Percentiles rank a stretch among this genome's conserved stretches.
These are phyloP conservation scores for Penicillium paradoxum DNA, from an alignment of 495 filamentous ascomycete genomes.

Conservation along the genomic window DNA sequence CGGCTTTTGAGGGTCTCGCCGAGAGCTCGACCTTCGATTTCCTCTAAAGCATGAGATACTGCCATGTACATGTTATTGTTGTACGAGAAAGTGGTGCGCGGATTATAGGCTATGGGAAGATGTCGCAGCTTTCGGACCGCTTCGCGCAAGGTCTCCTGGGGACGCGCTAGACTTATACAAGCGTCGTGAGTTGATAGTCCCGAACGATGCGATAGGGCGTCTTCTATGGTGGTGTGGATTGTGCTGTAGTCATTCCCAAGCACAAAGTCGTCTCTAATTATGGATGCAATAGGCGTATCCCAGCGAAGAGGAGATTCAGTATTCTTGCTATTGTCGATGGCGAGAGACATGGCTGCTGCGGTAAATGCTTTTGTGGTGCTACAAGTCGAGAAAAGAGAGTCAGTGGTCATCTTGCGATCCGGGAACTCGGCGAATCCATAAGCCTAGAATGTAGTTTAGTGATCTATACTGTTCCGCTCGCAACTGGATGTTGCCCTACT, in stretches of 20 bases:
- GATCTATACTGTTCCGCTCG: constrained; percentile 26
- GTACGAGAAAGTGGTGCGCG: constrained; percentile 43
- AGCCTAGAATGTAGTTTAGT: constrained; percentile 37
- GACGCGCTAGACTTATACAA: constrained; percentile 9
- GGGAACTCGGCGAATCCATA: constrained; percentile 42
- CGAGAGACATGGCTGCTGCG: constrained; percentile 39
- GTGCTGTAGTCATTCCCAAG: constrained; percentile 38
- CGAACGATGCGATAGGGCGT: constrained; percentile 47
- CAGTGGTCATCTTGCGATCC: constrained; percentile 35
- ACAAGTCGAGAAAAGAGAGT: constrained; percentile 36
- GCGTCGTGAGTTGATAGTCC: constrained; percentile 44
- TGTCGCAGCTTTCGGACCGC: constrained; percentile 39
- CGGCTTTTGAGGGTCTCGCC: constrained; percentile 35
- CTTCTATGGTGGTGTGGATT: constrained; percentile 46
- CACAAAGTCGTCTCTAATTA: constrained; percentile 51
- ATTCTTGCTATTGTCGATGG: constrained; percentile 35
- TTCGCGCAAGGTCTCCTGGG: constrained; percentile 17
- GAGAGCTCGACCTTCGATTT: constrained; percentile 30
- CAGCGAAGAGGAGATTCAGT: constrained; percentile 33
- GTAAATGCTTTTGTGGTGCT: constrained; percentile 55
- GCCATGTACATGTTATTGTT: constrained; percentile 51
- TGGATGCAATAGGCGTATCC: constrained; percentile 42
- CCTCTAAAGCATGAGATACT: constrained; percentile 34
- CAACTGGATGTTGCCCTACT: constrained; percentile 19
- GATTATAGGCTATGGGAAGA: constrained; percentile 35